Evolutionary conservation across 1,284 basidiomycete genomes (phyloP).

Genomic region (Leccinum griseonigrum): DNA sequence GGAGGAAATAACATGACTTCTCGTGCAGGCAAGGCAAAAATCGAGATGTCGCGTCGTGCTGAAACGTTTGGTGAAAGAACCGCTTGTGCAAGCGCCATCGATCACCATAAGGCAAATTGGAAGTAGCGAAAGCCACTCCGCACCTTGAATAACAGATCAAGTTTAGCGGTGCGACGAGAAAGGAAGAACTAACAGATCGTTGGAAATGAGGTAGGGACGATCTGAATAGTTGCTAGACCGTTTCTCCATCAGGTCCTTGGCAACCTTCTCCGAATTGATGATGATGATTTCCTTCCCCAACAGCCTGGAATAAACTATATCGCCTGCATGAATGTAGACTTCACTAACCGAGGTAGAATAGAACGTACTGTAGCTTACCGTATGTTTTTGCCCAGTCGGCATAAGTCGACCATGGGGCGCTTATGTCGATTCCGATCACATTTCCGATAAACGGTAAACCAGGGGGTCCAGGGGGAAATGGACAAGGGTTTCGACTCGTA

Average conservation of each 20-base stretch:
- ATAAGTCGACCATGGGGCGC: background rate
- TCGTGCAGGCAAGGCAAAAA: conserved; percentile 10
- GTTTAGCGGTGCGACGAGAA: background rate
- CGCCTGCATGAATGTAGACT: background rate
- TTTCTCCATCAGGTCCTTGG: conserved; percentile 16
- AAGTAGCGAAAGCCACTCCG: conserved; percentile 4
- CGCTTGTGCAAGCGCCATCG: background rate
- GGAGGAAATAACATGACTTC: conserved; percentile 14
- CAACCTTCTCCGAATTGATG: conserved; percentile 20
- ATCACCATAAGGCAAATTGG: background rate
- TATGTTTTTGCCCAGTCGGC: background rate
- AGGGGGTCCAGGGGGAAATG: background rate
- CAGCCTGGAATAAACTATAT: conserved; percentile 3
- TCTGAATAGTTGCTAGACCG: conserved; percentile 9
- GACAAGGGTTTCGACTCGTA: background rate
- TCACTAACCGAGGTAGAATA: background rate
- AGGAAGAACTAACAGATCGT: background rate
- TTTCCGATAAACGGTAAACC: background rate
- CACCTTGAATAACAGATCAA: background rate
- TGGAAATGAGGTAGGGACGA: background rate
- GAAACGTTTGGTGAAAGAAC: conserved; percentile 1
- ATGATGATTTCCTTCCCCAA: conserved; percentile 19
- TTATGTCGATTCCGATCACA: background rate
- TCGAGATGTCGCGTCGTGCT: background rate
- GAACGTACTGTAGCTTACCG: background rate